phyloP scores from a whole-genome alignment of 164 flowering plant genomes.

The Vitis labrusca region DNA sequence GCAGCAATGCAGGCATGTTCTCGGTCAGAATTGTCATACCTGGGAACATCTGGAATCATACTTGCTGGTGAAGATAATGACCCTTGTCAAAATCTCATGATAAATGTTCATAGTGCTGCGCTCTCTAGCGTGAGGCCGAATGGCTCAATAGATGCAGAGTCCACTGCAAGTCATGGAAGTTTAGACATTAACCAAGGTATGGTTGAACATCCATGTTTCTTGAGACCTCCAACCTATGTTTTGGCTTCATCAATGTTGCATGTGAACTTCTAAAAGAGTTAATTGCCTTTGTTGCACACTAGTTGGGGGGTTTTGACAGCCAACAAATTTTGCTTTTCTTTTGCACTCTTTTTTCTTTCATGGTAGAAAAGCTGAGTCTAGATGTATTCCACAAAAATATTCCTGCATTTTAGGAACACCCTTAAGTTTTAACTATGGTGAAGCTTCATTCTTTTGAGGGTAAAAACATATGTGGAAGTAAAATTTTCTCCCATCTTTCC shows the following conservation, averaged over 20 bases:
- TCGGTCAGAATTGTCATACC: conserved; percentile 54
- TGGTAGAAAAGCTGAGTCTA: too few species aligned
- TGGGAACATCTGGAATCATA: conserved; percentile 71
- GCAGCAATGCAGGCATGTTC: conserved; percentile 75
- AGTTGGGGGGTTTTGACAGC: not conserved
- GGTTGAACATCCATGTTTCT: not conserved
- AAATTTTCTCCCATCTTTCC: too few species aligned
- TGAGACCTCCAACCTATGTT: not conserved
- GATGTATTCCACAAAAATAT: too few species aligned
- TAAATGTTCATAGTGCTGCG: conserved; percentile 17
- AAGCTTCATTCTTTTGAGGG: too few species aligned
- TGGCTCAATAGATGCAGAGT: conserved; percentile 40
- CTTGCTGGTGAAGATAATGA: conserved; percentile 62
- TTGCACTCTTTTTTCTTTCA: too few species aligned
- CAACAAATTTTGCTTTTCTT: not conserved
- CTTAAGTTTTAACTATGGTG: too few species aligned
- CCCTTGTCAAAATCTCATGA: conserved; percentile 21
- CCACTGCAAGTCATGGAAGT: conserved; percentile 39
- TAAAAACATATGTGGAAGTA: too few species aligned
- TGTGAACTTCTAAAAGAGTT: not conserved
- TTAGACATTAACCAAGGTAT: conserved; percentile 51
- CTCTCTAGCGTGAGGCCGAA: conserved; percentile 24
- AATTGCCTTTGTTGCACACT: not conserved
- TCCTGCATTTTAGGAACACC: too few species aligned
- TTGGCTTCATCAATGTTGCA: not conserved